phyloP scores from a whole-genome alignment of 345 rosid species.

The Melaleuca quinquenervia region DNA sequence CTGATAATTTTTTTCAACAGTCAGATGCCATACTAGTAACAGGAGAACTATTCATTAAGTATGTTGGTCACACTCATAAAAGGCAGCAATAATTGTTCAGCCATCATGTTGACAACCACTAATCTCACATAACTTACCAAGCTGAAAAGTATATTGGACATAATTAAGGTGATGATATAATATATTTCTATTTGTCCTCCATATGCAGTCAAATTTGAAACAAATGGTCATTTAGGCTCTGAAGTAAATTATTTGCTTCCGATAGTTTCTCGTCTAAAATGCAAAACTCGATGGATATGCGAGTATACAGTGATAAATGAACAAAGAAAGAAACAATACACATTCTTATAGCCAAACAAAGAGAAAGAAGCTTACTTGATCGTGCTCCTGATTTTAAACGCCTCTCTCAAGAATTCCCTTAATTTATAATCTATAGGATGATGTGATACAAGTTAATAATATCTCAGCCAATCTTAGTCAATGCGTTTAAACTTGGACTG shows the following conservation, averaged over 20 bases:
- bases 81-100: not conserved
- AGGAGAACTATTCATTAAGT: not conserved
- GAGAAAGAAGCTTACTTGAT: not conserved
- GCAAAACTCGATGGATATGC: not conserved
- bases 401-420: not conserved
- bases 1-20: conserved; percentile 24
- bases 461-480: not conserved
- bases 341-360: not conserved
- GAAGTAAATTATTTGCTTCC: not conserved
- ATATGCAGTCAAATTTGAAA: not conserved
- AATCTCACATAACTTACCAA: not conserved
- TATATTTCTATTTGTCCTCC: not conserved
- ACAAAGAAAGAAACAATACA: not conserved
- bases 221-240: not conserved
- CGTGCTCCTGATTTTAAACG: not conserved
- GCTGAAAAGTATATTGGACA: not conserved
- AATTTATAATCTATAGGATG: not conserved
- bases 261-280: not conserved
- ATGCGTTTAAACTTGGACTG: not conserved
- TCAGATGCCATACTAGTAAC: not conserved
- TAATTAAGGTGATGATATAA: not conserved
- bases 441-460: not conserved
- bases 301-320: not conserved
- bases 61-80: not conserved
- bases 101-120: not conserved